Conservation (phyloP, 2,329 filamentous ascomycete species). For the Sporothrix brunneoviolacea region DNA sequence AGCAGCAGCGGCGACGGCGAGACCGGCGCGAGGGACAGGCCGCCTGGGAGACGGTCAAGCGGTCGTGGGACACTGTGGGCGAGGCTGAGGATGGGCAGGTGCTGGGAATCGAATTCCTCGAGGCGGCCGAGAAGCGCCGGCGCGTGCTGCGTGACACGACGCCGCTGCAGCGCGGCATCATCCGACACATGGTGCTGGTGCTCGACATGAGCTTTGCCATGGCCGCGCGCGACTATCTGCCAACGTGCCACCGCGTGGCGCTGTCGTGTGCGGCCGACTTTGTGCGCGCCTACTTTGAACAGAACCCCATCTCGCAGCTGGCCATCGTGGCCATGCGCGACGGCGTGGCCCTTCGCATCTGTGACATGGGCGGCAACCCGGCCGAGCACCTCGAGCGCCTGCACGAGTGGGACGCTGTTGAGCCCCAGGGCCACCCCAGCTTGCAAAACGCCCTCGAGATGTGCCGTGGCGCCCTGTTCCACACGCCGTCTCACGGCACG, state of each 20-base stretch:
- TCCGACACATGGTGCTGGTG: slow-evolving; percentile 87
- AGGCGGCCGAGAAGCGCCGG: slow-evolving; percentile 73
- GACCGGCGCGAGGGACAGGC: slow-evolving; percentile 34
- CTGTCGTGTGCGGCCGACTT: slow-evolving; percentile 81
- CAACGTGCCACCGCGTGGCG: slow-evolving; percentile 75
- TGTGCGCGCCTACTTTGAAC: slow-evolving; percentile 91
- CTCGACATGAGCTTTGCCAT: slow-evolving; percentile 91
- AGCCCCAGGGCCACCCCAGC: slow-evolving; percentile 69
- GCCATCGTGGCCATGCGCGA: slow-evolving; percentile 91
- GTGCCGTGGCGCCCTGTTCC: slow-evolving; percentile 84
- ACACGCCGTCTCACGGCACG: slow-evolving; percentile 88
- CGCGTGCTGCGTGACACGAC: slow-evolving; percentile 89
- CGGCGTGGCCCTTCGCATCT: slow-evolving; percentile 77
- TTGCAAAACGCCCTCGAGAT: slow-evolving; percentile 95
- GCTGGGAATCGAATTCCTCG: slow-evolving; percentile 66
- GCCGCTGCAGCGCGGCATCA: slow-evolving; percentile 91
- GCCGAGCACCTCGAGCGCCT: slow-evolving; percentile 78
- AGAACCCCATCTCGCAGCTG: slow-evolving; percentile 95
- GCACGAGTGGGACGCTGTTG: slow-evolving; percentile 55
- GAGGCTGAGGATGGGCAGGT: slow-evolving; percentile 76
- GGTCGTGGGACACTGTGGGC: slow-evolving; percentile 66
- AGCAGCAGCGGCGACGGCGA: slow-evolving; percentile 19
- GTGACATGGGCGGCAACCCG: slow-evolving; percentile 86
- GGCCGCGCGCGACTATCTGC: slow-evolving; percentile 89
- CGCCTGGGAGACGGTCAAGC: slow-evolving; percentile 60